Evolutionary conservation across 2,329 filamentous ascomycete species (phyloP), one percentile per base, ranked within the genome.

Genomic region (Fusarium pseudoanthophilum): DNA sequence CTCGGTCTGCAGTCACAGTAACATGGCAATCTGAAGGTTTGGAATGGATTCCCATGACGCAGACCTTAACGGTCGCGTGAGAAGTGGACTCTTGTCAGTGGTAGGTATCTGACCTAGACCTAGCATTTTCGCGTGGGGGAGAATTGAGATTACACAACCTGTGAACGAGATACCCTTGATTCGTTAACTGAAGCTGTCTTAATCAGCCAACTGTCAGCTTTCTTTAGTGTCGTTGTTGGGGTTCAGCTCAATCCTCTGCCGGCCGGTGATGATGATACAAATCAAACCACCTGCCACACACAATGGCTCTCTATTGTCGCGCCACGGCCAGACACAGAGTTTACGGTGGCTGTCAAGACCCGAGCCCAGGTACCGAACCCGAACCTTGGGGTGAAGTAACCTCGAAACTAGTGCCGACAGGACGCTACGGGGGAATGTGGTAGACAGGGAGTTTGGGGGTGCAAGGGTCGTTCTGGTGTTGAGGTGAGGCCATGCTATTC

Each of bases 361-460:
- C 64, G 39, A n/a, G 51, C 26, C 49, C 56, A 77, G 71, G 63
- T 77, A 70, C 73, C 73, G 72, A 69, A 51, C 46, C 73, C 73
- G 69, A 69, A 48, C 46, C 46, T 60, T 36, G 30, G 66, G 56
- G 60, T 69, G 53, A 45, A 46, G 43, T 39, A 30, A 42, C 36
- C 26, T 55, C 26, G 26, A 42, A 51, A 42, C 56, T 60, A 64
- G 43, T 64, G 45, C 73, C 68, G 71, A 71, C 69, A 45, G 65
- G 70, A 32, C 21, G 39, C 24, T 55, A 51, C 43, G 42, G 53
- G 66, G 64, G 58, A 69, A 77, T 78, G 75, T 78, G 76, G 71
- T 45, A 78, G 73, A 78, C 76, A 77, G 69, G 75, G 74, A 67
- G 40, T 42, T 65, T 55, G 49, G 32, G 51, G 36, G 48, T 57